Conservation (phyloP, 805 yeast genomes). For the Candida nemodendra region DNA sequence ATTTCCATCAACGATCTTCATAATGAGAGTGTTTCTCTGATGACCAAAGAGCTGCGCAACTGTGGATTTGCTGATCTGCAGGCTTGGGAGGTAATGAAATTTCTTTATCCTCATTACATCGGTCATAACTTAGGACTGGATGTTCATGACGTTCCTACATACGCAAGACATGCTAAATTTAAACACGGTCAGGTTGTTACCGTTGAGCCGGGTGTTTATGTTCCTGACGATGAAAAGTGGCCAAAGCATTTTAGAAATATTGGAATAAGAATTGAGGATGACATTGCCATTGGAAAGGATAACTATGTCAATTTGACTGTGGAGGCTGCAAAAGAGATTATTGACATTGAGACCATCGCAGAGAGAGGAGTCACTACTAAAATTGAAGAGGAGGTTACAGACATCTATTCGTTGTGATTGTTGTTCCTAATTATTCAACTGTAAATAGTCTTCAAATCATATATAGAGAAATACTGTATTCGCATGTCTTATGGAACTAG, state of each 20-base stretch:
- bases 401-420: conserved; percentile 20
- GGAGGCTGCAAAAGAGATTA: conserved; percentile 83
- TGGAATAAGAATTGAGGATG: conserved; percentile 95
- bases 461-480: too few species aligned
- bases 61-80: conserved; percentile 62
- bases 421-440: too few species aligned
- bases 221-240: conserved; percentile 70
- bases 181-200: conserved; percentile 81
- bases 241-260: conserved; percentile 83
- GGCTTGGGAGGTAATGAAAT: conserved; percentile 50
- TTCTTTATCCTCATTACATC: conserved; percentile 87
- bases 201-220: conserved; percentile 92
- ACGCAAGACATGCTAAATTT: conserved; percentile 54
- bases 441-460: too few species aligned
- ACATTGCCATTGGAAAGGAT: conserved; percentile 73
- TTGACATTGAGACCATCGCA: conserved; percentile 73
- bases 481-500: conserved; percentile 2
- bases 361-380: conserved; percentile 55
- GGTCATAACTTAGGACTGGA: conserved; percentile 96
- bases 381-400: conserved; percentile 40
- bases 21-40: conserved; percentile 54
- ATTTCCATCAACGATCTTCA: conserved; percentile 74
- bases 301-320: conserved; percentile 60
- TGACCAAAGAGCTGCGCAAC: conserved; percentile 66
- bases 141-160: conserved; percentile 76